Base-by-base conservation (phyloP, 768 basidiomycete species). In the Flagelloscypha sp. region DNA sequence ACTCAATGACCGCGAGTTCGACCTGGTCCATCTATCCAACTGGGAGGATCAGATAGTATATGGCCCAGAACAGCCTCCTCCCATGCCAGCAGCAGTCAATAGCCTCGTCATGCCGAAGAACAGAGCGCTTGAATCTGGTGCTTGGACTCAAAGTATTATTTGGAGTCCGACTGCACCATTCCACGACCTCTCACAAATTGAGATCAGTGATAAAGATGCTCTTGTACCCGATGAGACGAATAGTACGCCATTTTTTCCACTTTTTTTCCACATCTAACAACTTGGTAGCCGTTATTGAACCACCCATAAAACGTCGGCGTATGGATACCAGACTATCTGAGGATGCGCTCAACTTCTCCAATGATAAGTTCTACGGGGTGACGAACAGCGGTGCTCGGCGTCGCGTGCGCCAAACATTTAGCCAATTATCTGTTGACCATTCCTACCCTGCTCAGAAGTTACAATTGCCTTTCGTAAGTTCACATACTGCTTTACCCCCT, bases 371-470 rank as follows among this genome's bases (percentile, higher is more conserved):
- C 50, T 99, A 99, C 56, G 93, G 97, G 57, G 84, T 93, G 10
- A 70, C 85, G 11, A 87, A 90, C 53, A 87, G 92, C 32, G 83
- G 84, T 35, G 79, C 78, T 8, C 76, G 87, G 15, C 84, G 89
- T 57, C 82, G 88, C 35, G 86, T 99, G 33, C 76, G 94, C 20
- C 95, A 98, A 59, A 99, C 95, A 2, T 95, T 99, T 49, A 93
- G 93, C 24, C 83, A 90, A 46, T 75, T 99, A 48, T 81, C 90
- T 16, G 93, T 99, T 35, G 88, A 95, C 49, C 95, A 99, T 56
- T 87, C 95, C 2, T 88, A 87, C 45, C 79, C 95, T 13, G 89
- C 95, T 7, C 86, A 90, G 59, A 94, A 94, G 53, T 62, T 99
- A 16, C 95, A 98, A 48, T 56, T 99, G 33, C 95, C 95, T 22